Base-by-base conservation (phyloP, 2,329 filamentous ascomycete species). In the Xylariaceae sp. region DNA sequence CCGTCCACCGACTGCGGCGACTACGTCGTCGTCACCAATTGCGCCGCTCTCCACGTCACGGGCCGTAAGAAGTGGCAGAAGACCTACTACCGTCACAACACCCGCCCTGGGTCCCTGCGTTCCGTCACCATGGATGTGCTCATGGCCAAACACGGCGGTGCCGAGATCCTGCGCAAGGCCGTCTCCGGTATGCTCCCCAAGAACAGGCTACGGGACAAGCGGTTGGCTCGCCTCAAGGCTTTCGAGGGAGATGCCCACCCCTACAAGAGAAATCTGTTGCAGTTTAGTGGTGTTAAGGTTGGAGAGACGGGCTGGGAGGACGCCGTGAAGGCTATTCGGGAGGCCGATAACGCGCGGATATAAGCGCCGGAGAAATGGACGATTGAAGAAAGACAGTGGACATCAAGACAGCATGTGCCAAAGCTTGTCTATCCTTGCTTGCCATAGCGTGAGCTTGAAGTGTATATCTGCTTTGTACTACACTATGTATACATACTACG, bases 141-240 rank as follows among this genome's bases (percentile, higher is more conserved):
- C 75, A 93, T 96, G 77, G 85, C 81, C 61, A 96, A 96, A 76
- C 87, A 89, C 74, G 93, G 93, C 54, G 93, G 93, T 40, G 85
- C 85, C 29, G 93, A 98, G 76, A 84, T 98, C 29, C 69, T 98
- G 64, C 78, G 89, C 61, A 87, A 90, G 67, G 93, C 94, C 1
- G 94, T 98, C 33, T 86, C 86, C 64, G 94, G 94, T 39, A 98
- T 98, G 93, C 70, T 98, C 68, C 93, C 93, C 43, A 98, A 98
- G 80, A 98, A 98, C 71, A 75, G 91, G 61, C 71, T 98, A 62
- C 76, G 92, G 59, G 90, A 96, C 66, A 87, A 89, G 74, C 74
- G 94, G 54, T 72, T 98, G 71, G 88, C 84, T 29, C 77, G 93
- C 57, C 71, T 98, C 64, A 98, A 97, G 80, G 91, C 88, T 5